Base-by-base conservation (phyloP, 495 filamentous ascomycete genomes). In the Aspergillus diversus region DNA sequence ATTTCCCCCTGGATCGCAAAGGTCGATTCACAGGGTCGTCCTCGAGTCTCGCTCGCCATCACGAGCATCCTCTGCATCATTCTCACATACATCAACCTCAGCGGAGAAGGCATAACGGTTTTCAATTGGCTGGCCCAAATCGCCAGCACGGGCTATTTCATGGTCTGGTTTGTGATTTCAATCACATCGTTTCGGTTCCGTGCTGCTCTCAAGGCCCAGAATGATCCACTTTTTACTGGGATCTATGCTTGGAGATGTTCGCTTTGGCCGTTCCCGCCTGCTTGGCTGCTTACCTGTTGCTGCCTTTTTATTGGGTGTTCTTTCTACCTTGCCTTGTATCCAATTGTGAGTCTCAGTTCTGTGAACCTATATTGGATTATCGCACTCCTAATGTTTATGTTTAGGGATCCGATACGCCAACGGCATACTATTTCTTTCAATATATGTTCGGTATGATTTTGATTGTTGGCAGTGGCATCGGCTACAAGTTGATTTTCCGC, bases 141-240 rank as follows among this genome's bases (percentile, higher is more conserved):
- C 12, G 65, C 69, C 1, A 72, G 70, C 37, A 60, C 73, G 5
- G 62, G 61, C 3, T 77, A 67, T 61, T 75, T 77, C 48, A 65
- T 71, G 32, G 67, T 64, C 33, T 76, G 74, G 73, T 59, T 74
- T 31, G 64, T 74, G 21, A 70, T 77, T 43, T 31, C 65, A 1
- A 59, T 74, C 55, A 68, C 66, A 3, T 68, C 63, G 16, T 76
- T 65, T 35, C 69, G 68, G 3, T 76, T 77, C 55, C 72, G 63
- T 16, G 63, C 61, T 9, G 71, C 64, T 5, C 53, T 77, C 33
- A 66, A 66, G 12, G 73, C 73, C 6, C 75, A 78, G 56, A 72
- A 69, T 4, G 68, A 73, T 39, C 57, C 57, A 1, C 60, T 74
- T 0, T 72, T 77, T 37, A 37, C 56, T 0, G 47, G 64, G 16